A percentile compares a stretch with the other conserved stretches of the same genome.
These are phyloP conservation scores for Papiliotrema laurentii DNA, from an alignment of 1,284 basidiomycete genomes.

Conservation along the genomic window DNA sequence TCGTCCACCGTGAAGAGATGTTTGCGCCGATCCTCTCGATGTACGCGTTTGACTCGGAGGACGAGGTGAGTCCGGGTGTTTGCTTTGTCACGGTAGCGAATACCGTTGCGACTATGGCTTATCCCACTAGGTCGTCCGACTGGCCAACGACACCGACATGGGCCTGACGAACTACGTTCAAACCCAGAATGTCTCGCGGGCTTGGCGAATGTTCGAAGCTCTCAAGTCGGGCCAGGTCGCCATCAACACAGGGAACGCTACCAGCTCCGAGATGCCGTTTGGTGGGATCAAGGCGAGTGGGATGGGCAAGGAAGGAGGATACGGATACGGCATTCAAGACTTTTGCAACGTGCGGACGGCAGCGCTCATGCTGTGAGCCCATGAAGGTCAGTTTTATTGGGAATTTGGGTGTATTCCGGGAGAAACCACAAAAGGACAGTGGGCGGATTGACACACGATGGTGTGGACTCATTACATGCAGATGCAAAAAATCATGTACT, in stretches of 20 bases:
- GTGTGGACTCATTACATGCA: too few relatives aligned
- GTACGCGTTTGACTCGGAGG: slow-evolving; percentile 80
- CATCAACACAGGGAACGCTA: slow-evolving; percentile 70
- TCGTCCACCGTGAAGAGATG: slow-evolving; percentile 69
- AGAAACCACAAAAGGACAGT: too few relatives aligned
- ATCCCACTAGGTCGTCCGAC: slow-evolving; percentile 49
- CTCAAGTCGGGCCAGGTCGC: slow-evolving; percentile 85
- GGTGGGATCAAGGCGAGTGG: slow-evolving; percentile 58
- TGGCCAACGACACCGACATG: slow-evolving; percentile 74
- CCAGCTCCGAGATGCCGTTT: slow-evolving; percentile 75
- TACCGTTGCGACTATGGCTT: neutral
- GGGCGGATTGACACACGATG: too few relatives aligned
- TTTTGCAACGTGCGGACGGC: slow-evolving; percentile 2
- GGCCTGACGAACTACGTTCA: slow-evolving; percentile 91
- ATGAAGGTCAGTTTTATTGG: too few relatives aligned
- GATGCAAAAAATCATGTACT: neutral
- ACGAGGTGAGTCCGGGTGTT: slow-evolving; percentile 58
- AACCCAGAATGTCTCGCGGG: slow-evolving; percentile 75
- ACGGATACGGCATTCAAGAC: slow-evolving; percentile 2
- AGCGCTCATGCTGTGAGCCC: slow-evolving; percentile 4
- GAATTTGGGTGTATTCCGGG: neutral
- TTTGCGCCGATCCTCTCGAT: slow-evolving; percentile 63
- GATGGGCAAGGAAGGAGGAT: slow-evolving; percentile 22
- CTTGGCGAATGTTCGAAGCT: slow-evolving; percentile 89
- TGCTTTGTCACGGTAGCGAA: neutral